phyloP scores from a whole-genome alignment of 208 protist species.

The Phytomonas serpens region DNA sequence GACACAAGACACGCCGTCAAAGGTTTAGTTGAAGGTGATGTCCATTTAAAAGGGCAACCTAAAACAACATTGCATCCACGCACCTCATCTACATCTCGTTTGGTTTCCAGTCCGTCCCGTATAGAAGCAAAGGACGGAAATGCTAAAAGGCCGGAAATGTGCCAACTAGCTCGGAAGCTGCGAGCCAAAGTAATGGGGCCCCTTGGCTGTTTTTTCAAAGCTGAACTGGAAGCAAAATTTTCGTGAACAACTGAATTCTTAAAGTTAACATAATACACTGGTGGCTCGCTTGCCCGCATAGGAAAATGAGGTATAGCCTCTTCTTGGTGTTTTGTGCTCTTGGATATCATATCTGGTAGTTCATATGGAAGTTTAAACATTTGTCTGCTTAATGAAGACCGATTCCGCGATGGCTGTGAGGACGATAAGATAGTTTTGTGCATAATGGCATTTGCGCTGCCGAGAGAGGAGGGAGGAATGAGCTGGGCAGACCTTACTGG shows the following conservation, averaged over 20 bases:
- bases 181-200: conserved; percentile 33
- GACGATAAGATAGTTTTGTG: background rate
- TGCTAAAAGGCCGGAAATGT: conserved; percentile 24
- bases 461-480: conserved; percentile 3
- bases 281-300: conserved; percentile 17
- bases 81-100: conserved; percentile 39
- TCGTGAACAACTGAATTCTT: conserved; percentile 22
- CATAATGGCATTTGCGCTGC: background rate
- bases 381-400: background rate
- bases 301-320: conserved; percentile 22
- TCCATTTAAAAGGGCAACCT: conserved; percentile 48
- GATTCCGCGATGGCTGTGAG: background rate
- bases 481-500: conserved; percentile 1
- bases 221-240: conserved; percentile 13
- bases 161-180: conserved; percentile 62
- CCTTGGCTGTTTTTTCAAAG: conserved; percentile 13
- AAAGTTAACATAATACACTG: conserved; percentile 22
- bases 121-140: conserved; percentile 57
- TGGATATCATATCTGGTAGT: conserved; percentile 36
- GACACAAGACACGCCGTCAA: conserved; percentile 49
- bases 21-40: conserved; percentile 26
- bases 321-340: conserved; percentile 16
- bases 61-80: conserved; percentile 28
- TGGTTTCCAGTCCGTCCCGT: conserved; percentile 50
- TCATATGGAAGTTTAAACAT: conserved; percentile 54